Base-by-base conservation (phyloP, 2,329 filamentous ascomycete genomes). In the Aspergillus ruber region DNA sequence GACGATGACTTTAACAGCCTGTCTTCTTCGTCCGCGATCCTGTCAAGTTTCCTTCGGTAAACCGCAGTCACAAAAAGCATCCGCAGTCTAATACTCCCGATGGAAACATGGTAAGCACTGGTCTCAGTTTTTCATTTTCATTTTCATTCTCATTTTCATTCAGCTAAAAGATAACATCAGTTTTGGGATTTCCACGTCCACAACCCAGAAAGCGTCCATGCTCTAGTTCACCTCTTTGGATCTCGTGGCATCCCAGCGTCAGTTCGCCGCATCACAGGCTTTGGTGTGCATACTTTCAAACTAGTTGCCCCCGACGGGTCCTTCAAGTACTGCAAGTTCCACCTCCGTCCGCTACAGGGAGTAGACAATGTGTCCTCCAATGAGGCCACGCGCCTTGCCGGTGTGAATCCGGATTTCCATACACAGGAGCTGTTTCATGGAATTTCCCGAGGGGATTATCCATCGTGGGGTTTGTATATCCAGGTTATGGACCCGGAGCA, bases 21-120 rank as follows among this genome's bases (percentile, higher is more conserved):
- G 68, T 74, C 6, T 74, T 74, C 59, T 74, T 74, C 49, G 63
- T 74, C 38, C 64, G 72, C 2, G 72, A 74, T 45, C 70, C 71
- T 9, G 55, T 67, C 44, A 69, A 71, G 46, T 73, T 73, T 44
- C 70, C 70, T 2, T 64, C 63, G 2, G 48, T 74, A 43, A 73
- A 71, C 47, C 60, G 85, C 57, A 84, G 82, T 0, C 83, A 86
- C 61, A 86, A 86, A 71, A 74, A 82, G 12, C 68, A 86, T 54
- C 83, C 83, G 0, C 72, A 78, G 49, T 85, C 81, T 0, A 79
- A 86, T 58, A 64, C 84, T 1, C 80, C 77, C n/a, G 79, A 84
- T 62, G 78, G 80, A 20, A 82, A 80, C 42, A 79, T 79, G 59
- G 69, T 69, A 44, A 58, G 59, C 51, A 17, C 9, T 8, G n/a